Conservation (phyloP, 257 asterid species). For the Nicotiana tomentosiformis region DNA sequence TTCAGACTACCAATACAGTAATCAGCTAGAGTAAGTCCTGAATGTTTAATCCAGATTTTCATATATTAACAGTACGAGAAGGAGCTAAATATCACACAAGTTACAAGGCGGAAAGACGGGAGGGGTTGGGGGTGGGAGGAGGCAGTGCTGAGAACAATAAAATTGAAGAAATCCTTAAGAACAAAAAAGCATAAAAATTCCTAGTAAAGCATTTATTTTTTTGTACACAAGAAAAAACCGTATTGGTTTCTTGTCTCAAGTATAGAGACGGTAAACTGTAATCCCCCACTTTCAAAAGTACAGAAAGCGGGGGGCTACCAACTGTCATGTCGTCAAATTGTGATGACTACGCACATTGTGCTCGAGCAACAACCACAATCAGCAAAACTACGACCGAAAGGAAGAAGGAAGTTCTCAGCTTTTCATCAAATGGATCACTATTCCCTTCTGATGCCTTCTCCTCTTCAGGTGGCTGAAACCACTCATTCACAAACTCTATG, state of each 20-base stretch:
- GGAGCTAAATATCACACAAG: background rate
- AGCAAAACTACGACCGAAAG: slow-evolving; percentile 54
- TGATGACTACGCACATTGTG: slow-evolving; percentile 31
- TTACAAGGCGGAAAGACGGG: background rate
- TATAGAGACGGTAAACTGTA: background rate
- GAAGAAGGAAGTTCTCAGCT: slow-evolving; percentile 45
- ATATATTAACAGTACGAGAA: background rate
- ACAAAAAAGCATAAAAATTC: background rate
- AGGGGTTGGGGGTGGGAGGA: too few species aligned
- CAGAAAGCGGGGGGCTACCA: background rate
- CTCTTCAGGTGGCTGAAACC: slow-evolving; percentile 21
- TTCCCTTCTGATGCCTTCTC: slow-evolving; percentile 8
- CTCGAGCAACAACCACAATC: slow-evolving; percentile 49
- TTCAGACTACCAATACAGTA: too few species aligned
- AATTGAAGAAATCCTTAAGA: background rate
- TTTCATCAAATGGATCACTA: slow-evolving; percentile 30
- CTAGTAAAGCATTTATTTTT: background rate
- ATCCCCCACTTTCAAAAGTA: background rate
- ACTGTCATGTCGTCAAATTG: slow-evolving; percentile 41
- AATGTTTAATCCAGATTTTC: too few species aligned
- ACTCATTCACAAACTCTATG: slow-evolving; percentile 29
- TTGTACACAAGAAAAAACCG: background rate
- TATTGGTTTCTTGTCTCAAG: background rate
- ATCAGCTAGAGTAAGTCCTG: too few species aligned
- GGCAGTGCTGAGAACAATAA: background rate